Evolutionary conservation across 2,329 filamentous ascomycete species (phyloP), one percentile per base, ranked within the genome.

Genomic region (Camillea tinctor): DNA sequence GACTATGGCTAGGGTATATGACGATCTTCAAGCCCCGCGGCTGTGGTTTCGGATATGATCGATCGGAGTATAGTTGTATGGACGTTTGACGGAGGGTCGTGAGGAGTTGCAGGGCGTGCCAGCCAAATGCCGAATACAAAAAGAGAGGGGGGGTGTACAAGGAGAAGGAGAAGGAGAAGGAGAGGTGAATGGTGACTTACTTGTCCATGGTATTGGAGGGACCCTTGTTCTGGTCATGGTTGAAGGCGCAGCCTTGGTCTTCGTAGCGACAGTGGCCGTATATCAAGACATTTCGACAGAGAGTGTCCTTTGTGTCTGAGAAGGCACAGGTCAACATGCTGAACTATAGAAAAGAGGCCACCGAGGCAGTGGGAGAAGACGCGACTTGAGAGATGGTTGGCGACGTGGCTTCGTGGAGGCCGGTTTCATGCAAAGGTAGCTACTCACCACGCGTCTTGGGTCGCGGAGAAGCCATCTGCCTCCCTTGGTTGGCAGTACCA

Each of bases 231-330:
- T 87, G 85, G 67, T 95, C 91, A 77, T 97, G 93, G 72, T 93
- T 95, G 78, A 96, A 97, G 66, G 90, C 88, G 77, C 93, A 97
- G 78, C 91, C 92, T 78, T 91, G 89, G 73, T 96, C 92, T 79
- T 96, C 91, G 77, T 93, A 96, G 65, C 92, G 89, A 76, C 93
- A 97, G 76, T 94, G 91, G 58, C 93, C 93, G 75, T 96, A 97
- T 70, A 97, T 96, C 63, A 93, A 85, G 63, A 97, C 89, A 77
- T 97, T 97, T 72, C 93, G 89, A 78, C 93, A 97, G 59, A 94
- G 84, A 6, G 92, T 96, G 74, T 96, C 93, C 78, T 94, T 96
- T 75, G 90, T 91, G 78, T 91, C 89, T 90, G 66, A 59, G 55
- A 20, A 57, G 53, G 61, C 52, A 53, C 49, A 54, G 36, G 53